These are phyloP conservation scores for Podaxis carcinomalis DNA, from an alignment of 768 basidiomycete species.

Conservation along the genomic window DNA sequence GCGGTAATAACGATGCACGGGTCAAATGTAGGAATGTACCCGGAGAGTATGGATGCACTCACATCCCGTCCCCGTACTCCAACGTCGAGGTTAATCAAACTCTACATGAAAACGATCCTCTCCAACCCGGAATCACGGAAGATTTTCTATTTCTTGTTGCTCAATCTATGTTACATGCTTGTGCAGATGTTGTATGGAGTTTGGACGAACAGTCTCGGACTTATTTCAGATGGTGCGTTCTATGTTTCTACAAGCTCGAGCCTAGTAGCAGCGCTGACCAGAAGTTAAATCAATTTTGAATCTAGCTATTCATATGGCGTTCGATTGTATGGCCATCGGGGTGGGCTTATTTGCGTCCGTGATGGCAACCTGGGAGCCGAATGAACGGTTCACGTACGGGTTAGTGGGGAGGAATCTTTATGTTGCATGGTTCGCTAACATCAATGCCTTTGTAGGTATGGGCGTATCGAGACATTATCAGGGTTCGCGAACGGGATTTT, in stretches of 20 bases:
- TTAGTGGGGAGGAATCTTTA: conserved; percentile 27
- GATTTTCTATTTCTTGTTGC: conserved; percentile 94
- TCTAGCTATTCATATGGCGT: conserved; percentile 97
- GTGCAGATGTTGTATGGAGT: conserved; percentile 97
- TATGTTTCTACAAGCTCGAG: too few relatives aligned
- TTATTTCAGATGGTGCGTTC: conserved; percentile 87
- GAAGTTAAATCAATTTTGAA: not conserved
- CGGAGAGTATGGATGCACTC: conserved; percentile 39
- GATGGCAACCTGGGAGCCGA: conserved; percentile 97
- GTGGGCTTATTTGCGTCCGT: conserved; percentile 95
- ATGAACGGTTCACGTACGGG: conserved; percentile 95
- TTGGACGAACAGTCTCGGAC: conserved; percentile 94
- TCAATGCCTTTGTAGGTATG: conserved; percentile 56
- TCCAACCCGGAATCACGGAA: conserved; percentile 89
- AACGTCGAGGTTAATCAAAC: conserved; percentile 48
- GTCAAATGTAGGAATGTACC: conserved; percentile 43
- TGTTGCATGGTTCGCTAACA: not conserved
- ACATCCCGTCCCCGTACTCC: conserved; percentile 45
- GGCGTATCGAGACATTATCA: conserved; percentile 93
- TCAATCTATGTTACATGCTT: conserved; percentile 95
- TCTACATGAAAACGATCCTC: conserved; percentile 87
- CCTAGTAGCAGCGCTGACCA: not conserved
- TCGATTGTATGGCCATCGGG: conserved; percentile 96
- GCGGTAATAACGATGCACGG: not conserved
- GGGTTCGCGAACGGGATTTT: conserved; percentile 98